These are phyloP conservation scores for Boletellus emodensis DNA, from an alignment of 768 basidiomycete species.

Conservation along the genomic window DNA sequence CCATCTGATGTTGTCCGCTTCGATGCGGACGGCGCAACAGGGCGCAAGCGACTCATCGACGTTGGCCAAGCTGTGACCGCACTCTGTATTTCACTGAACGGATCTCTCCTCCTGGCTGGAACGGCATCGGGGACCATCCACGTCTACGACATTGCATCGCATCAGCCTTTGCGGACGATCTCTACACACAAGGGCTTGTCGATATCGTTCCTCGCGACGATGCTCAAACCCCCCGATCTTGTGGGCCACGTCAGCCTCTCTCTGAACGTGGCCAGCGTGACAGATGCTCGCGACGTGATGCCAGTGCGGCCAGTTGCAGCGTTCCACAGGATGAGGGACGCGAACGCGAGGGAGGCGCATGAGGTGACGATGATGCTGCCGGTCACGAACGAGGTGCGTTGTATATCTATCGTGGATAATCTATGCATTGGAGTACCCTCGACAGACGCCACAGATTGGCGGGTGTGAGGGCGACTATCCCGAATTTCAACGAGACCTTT, in stretches of 20 bases:
- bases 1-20: slow-evolving; percentile 66
- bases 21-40: slow-evolving; percentile 45
- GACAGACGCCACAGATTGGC: slow-evolving; percentile 17
- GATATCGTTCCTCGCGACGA: slow-evolving; percentile 70
- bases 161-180: slow-evolving; percentile 83
- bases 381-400: slow-evolving; percentile 39
- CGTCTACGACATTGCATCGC: slow-evolving; percentile 84
- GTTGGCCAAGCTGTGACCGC: slow-evolving; percentile 68
- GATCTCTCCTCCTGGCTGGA: slow-evolving; percentile 77
- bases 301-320: slow-evolving; percentile 63
- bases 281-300: slow-evolving; percentile 50
- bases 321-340: slow-evolving; percentile 72
- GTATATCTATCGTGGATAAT: neutral
- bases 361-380: slow-evolving; percentile 66
- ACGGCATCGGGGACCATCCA: slow-evolving; percentile 70
- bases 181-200: slow-evolving; percentile 61
- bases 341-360: slow-evolving; percentile 62
- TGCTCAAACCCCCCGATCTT: slow-evolving; percentile 86
- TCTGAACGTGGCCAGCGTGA: slow-evolving; percentile 33
- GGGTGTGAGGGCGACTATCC: slow-evolving; percentile 38
- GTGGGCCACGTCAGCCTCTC: slow-evolving; percentile 71
- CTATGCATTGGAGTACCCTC: neutral
- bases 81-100: slow-evolving; percentile 73
- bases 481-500: slow-evolving; percentile 60
- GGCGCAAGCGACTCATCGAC: slow-evolving; percentile 61